Percentiles rank a stretch among this genome's conserved stretches.
These are phyloP conservation scores for Colletotrichum zoysiae DNA, from an alignment of 2,329 filamentous ascomycete genomes.

Conservation along the genomic window DNA sequence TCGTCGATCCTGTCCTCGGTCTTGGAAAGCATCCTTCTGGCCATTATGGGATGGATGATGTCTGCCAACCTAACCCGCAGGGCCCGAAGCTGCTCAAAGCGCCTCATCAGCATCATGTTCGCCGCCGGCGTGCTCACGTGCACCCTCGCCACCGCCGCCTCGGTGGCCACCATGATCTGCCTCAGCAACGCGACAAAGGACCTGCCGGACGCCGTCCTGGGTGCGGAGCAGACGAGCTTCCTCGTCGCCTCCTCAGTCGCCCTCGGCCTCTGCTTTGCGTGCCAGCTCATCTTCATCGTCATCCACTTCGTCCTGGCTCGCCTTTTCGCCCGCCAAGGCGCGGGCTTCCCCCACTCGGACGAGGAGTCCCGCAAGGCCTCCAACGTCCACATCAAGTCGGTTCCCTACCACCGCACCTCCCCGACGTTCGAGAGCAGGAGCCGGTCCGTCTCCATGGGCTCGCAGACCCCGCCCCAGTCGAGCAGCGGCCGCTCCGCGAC, in stretches of 20 bases:
- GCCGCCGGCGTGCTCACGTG: slow-evolving; percentile 55
- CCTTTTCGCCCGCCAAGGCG: slow-evolving; percentile 46
- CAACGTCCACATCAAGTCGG: slow-evolving; percentile 61
- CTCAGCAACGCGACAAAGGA: slow-evolving; percentile 51
- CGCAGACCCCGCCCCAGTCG: slow-evolving; percentile 59
- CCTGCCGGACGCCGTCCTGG: slow-evolving; percentile 50
- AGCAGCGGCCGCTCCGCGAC: slow-evolving; percentile 59
- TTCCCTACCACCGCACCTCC: slow-evolving; percentile 64
- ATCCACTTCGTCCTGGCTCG: slow-evolving; percentile 58
- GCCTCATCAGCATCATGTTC: slow-evolving; percentile 52
- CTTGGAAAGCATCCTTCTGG: slow-evolving; percentile 54
- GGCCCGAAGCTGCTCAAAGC: slow-evolving; percentile 42
- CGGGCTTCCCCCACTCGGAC: slow-evolving; percentile 48
- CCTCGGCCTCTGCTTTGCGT: slow-evolving; percentile 59
- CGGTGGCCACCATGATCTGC: slow-evolving; percentile 58
- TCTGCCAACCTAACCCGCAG: slow-evolving; percentile 47
- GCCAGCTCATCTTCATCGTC: slow-evolving; percentile 64
- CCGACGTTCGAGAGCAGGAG: slow-evolving; percentile 43
- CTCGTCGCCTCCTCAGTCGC: slow-evolving; percentile 60
- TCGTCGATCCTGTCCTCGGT: slow-evolving; percentile 55
- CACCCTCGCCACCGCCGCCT: slow-evolving; percentile 59
- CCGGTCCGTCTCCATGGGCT: slow-evolving; percentile 51
- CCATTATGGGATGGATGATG: slow-evolving; percentile 51
- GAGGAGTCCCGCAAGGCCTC: slow-evolving; percentile 50
- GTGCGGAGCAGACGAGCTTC: slow-evolving; percentile 51